Base-by-base conservation (phyloP, 2,329 filamentous ascomycete genomes). In the Zarea fungicola region DNA sequence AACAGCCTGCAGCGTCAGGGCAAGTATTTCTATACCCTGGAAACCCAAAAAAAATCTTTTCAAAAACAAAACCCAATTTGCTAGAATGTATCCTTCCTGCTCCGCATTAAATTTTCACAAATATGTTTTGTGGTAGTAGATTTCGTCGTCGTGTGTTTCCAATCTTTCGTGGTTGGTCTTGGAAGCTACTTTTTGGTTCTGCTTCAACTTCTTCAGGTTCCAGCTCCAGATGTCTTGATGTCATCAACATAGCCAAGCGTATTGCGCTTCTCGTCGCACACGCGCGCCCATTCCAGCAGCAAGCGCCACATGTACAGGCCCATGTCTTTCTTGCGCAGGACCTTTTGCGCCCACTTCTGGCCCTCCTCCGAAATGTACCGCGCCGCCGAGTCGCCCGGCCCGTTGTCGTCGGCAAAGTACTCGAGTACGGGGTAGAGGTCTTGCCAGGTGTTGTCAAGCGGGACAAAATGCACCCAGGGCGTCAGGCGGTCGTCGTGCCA, bases 381-480 rank as follows among this genome's bases (percentile, higher is more conserved):
- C 1, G 83, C 85, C n/a, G 74, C 73, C 1, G 67, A 66, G 56
- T 86, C 81, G 44, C 73, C 71, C 5, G 62, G 61, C 3, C 56
- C 60, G 14, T 57, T 56, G 34, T 75, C 69, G 36, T 77, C 75
- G n/a, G 81, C 68, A 52, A 88, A 85, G 62, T 81, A 88, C 42
- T 82, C 78, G 57, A 87, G 66, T 9, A 84, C 72, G 9, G 76
- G 75, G 55, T 85, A 87, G 9, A 87, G 61, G 40, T 89, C 86
- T 45, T 77, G 70, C 51, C 81, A 85, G 2, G 78, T 77, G 58
- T 85, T 85, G 62, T 87, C 83, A 58, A 89, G 74, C 2, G 86
- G 85, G 1, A 83, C 78, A 57, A 86, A 89, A 64, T 90, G 86
- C 54, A 77, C 69, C 85, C 85, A 90, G 0, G 84, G 79, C 13